Base-by-base conservation (phyloP, 306 rosid species). In the Oemleria cerasiformis region DNA sequence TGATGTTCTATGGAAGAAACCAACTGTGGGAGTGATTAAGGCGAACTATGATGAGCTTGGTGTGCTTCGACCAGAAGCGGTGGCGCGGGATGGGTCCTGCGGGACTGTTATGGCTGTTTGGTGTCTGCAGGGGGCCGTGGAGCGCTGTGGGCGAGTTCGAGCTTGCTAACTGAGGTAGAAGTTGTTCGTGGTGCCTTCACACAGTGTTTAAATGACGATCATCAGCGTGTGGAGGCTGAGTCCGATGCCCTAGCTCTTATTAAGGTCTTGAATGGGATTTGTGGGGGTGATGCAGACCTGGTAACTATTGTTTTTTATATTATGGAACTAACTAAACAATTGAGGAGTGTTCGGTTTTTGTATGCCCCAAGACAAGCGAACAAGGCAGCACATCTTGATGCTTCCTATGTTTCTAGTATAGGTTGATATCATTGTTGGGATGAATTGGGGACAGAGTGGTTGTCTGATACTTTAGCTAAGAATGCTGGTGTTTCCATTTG, bases 81-180 rank as follows among this genome's bases (percentile, higher is more conserved):
- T 1, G 13, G 1, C 6, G 8, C n/a, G n/a, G n/a, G 53, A 8
- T 48, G 19, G 19, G 53, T 48, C 4, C 6, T 7, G 0, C 0
- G 51, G 5, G 19, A 14, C 53, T 48, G 13, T 48, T 2, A 0
- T 4, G 3, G 53, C 17, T 48, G 13, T 2, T 0, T 0, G 14
- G 51, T 15, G 4, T 0, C 2, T 0, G n/a, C 0, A 0, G 0
- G 7, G 11, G 51, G 51, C 16, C 6, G 14, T 11, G 17, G 0
- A 10, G 14, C 3, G 11, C 0, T 13, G 6, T 13, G 50, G 50
- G 0, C 14, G 16, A n/a, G n/a, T n/a, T n/a, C n/a, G 0, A 47
- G 7, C 5, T 47, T 47, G 50, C 11, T 47, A 16, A 16, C 1
- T 14, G 0, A 47, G 14, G 50, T 2, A 2, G 17, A 47, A 47